Evolutionary conservation across 176 grass and related monocot genomes (phyloP).

Genomic region (Carex kokanica): DNA sequence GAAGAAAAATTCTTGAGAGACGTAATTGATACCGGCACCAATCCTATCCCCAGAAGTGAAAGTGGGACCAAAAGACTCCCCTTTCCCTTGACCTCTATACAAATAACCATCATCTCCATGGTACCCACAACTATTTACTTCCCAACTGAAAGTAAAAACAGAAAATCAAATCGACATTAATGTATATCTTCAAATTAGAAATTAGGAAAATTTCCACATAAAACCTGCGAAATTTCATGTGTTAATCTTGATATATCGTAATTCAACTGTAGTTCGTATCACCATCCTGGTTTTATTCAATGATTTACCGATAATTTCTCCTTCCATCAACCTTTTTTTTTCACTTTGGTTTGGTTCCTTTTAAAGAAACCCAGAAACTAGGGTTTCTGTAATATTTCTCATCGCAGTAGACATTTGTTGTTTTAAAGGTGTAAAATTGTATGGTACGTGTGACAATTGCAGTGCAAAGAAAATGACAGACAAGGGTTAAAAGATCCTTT

Average conservation of each 20-base stretch:
- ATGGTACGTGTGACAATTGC: not conserved
- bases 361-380: not conserved
- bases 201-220: slow-evolving; percentile 1
- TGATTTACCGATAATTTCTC: not conserved
- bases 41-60: slow-evolving; percentile 83
- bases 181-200: not conserved
- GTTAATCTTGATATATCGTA: slow-evolving; percentile 4
- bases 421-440: not conserved
- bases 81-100: slow-evolving; percentile 52
- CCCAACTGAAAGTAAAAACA: slow-evolving; percentile 61
- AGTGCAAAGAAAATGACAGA: not conserved
- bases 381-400: not conserved
- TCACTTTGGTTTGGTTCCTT: not conserved
- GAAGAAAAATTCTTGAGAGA: slow-evolving; percentile 80
- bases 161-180: slow-evolving; percentile 3
- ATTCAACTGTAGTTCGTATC: not conserved
- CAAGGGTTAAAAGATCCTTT: not conserved
- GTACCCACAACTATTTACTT: slow-evolving; percentile 82
- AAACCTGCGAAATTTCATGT: slow-evolving; percentile 19
- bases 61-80: slow-evolving; percentile 76
- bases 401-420: not conserved
- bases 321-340: not conserved
- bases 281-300: slow-evolving; percentile 3
- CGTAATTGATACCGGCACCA: slow-evolving; percentile 88
- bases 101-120: slow-evolving; percentile 87